Percentiles rank a stretch among this genome's conserved stretches.
Evolutionary conservation across 1,139 yeast species (phyloP).

Genomic region (Lodderomyces margitis): DNA sequence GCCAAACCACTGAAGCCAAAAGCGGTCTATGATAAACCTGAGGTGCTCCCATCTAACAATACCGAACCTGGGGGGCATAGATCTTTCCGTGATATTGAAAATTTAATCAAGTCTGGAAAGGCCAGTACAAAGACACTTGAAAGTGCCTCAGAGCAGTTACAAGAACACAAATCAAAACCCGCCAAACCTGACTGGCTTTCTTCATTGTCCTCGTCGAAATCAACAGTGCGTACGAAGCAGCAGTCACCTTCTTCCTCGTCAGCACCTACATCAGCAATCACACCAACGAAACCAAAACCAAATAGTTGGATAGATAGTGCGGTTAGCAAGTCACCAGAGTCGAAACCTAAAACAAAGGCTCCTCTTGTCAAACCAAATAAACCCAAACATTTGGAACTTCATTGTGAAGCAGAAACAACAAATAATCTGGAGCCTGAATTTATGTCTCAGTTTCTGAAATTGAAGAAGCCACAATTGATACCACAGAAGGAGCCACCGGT

Average conservation of each 20-base stretch:
- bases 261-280: conserved; percentile 8
- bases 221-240: conserved; percentile 10
- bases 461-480: conserved; percentile 4
- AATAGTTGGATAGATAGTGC: conserved; percentile 17
- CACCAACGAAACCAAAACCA: conserved; percentile 6
- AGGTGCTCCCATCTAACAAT: neutral
- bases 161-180: conserved; percentile 7
- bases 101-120: conserved; percentile 16
- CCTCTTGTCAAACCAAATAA: conserved; percentile 6
- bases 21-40: neutral
- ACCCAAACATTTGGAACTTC: conserved; percentile 12
- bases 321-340: conserved; percentile 10
- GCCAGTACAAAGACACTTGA: conserved; percentile 3
- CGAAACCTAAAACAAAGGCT: conserved; percentile 3
- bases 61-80: neutral
- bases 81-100: conserved; percentile 24
- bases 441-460: conserved; percentile 7
- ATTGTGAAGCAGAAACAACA: neutral
- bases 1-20: conserved; percentile 6
- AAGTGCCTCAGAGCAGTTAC: neutral
- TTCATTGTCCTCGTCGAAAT: conserved; percentile 12
- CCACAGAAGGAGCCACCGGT: conserved; percentile 6
- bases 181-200: conserved; percentile 14
- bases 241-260: conserved; percentile 7
- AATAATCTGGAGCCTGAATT: conserved; percentile 7